Evolutionary conservation across 371 early-diverging fungal genomes (phyloP).

Genomic region (Haplosporangium sp.): DNA sequence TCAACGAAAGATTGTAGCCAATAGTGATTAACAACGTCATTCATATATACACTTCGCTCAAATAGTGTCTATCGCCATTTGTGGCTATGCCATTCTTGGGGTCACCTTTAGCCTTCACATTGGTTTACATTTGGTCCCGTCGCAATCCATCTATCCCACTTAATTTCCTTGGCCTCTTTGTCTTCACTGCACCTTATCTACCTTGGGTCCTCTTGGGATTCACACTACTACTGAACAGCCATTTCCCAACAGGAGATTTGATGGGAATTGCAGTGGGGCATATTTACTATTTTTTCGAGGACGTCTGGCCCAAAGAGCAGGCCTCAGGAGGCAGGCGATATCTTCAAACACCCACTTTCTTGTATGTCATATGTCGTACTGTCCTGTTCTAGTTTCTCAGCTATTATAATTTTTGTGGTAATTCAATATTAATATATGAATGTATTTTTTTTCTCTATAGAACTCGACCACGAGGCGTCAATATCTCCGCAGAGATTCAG

Average conservation of each 20-base stretch:
- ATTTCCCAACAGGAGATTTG: constrained; percentile 85
- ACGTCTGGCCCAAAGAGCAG: constrained; percentile 90
- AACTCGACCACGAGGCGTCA: constrained; percentile 27
- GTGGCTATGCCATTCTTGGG: constrained; percentile 86
- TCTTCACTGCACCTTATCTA: constrained; percentile 92
- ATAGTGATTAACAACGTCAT: not conserved
- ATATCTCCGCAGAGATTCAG: constrained; percentile 36
- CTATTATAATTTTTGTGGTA: not conserved
- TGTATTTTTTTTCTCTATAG: constrained; percentile 6
- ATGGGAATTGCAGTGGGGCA: constrained; percentile 93
- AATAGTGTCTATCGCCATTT: constrained; percentile 76
- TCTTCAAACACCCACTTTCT: constrained; percentile 70
- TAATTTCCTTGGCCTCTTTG: constrained; percentile 90
- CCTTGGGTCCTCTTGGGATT: constrained; percentile 93
- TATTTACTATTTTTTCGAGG: constrained; percentile 93
- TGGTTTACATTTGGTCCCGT: constrained; percentile 97
- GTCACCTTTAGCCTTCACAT: constrained; percentile 84
- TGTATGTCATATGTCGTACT: constrained; percentile 59
- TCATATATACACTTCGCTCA: not conserved
- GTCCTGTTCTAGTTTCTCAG: not conserved
- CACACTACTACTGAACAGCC: constrained; percentile 76
- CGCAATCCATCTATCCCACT: constrained; percentile 89
- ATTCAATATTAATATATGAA: not conserved
- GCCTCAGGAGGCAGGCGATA: constrained; percentile 68
- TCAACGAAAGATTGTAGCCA: not conserved